These are phyloP conservation scores for Phytophthora boehmeriae DNA, from an alignment of 352 stramenopile genomes.

Conservation along the genomic window DNA sequence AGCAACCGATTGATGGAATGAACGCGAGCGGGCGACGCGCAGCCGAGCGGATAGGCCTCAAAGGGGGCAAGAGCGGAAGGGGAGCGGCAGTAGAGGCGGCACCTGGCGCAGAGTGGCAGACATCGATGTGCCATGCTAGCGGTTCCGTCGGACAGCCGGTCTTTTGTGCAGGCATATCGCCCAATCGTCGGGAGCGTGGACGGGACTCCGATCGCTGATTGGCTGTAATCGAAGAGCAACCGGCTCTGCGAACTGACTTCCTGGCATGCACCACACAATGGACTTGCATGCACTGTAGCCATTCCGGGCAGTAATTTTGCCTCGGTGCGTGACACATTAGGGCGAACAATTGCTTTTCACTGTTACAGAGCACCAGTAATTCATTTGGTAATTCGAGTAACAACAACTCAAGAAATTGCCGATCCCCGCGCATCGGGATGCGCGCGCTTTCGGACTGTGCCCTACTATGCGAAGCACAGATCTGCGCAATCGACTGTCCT, in stretches of 20 bases:
- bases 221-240: no score
- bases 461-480: no score
- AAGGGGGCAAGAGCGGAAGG: neutral
- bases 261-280: constrained; percentile 8
- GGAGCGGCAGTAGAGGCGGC: constrained; percentile 14
- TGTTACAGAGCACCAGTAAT: no score
- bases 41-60: constrained; percentile 17
- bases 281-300: constrained; percentile 10
- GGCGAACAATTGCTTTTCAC: no score
- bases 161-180: constrained; percentile 1
- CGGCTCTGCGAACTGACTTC: constrained; percentile 14
- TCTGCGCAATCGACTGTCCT: no score
- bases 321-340: neutral
- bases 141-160: neutral
- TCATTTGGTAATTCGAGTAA: no score
- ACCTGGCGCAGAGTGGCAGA: neutral
- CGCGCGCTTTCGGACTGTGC: no score
- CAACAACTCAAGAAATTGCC: no score
- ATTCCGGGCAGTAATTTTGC: neutral
- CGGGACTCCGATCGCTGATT: no score
- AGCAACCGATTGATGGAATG: constrained; percentile 37
- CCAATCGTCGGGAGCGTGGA: constrained; percentile 1
- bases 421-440: no score
- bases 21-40: constrained; percentile 20
- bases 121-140: neutral